Evolutionary conservation across 805 yeast genomes (phyloP).

Genomic region (Cyberlindnera sargentensis): DNA sequence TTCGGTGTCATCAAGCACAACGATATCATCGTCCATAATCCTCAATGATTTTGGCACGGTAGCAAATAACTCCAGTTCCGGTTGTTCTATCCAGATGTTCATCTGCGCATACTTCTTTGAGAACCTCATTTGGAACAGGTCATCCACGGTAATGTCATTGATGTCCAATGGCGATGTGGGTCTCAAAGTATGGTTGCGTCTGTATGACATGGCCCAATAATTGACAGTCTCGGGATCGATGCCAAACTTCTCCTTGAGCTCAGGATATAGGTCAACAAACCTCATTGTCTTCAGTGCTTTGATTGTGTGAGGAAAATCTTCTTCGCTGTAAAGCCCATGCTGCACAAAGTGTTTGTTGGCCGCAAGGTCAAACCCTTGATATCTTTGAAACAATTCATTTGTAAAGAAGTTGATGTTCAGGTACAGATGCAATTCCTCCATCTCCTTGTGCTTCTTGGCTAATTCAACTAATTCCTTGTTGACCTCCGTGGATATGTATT

Average conservation of each 20-base stretch:
- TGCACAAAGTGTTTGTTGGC: conserved; percentile 47
- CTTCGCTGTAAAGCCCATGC: conserved; percentile 39
- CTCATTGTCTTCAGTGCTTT: conserved; percentile 52
- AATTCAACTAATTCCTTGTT: conserved; percentile 54
- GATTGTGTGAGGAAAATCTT: conserved; percentile 40
- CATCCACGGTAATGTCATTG: conserved; percentile 39
- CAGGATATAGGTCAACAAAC: conserved; percentile 41
- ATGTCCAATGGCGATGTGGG: conserved; percentile 33
- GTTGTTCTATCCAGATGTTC: conserved; percentile 64
- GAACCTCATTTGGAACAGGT: conserved; percentile 40
- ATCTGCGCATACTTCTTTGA: conserved; percentile 41
- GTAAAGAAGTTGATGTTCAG: conserved; percentile 52
- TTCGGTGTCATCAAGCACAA: conserved; percentile 11
- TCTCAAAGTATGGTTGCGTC: conserved; percentile 62
- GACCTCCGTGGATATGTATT: conserved; percentile 59
- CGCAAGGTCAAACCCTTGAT: conserved; percentile 70
- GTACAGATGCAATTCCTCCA: conserved; percentile 66
- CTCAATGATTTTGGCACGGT: conserved; percentile 1
- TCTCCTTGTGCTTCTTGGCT: conserved; percentile 45
- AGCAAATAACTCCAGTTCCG: conserved; percentile 19
- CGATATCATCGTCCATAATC: conserved; percentile 2
- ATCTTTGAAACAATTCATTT: conserved; percentile 44
- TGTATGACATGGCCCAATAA: conserved; percentile 55
- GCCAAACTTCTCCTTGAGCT: conserved; percentile 40
- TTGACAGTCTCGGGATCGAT: conserved; percentile 34